Evolutionary conservation across 2,329 filamentous ascomycete species (phyloP), one percentile per base, ranked within the genome.

Genomic region (Scedosporium aurantiacum): DNA sequence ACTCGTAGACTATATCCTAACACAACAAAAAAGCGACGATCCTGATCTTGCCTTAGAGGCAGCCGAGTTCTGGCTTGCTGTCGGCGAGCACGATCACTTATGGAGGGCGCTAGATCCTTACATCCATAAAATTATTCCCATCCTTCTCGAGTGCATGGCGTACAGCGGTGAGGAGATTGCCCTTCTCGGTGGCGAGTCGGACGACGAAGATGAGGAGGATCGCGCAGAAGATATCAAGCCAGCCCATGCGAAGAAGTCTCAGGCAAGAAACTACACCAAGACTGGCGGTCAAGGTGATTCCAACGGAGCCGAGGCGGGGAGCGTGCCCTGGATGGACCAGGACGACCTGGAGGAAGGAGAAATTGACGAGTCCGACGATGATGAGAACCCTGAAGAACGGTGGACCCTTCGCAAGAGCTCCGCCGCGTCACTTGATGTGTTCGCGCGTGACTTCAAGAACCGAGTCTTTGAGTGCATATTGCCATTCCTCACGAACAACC

Each of bases 331-430:
- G 58, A 84, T 87, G 73, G 84, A 91, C 52, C 89, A 90, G 63
- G 88, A 91, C 64, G 85, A 90, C 55, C 75, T 92, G 5, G 93
- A 93, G 68, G 93, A 97, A 64, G 93, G 91, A 43, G 92, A 97
- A 72, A 85, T 96, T 52, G 89, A 87, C 43, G 84, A 86, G n/a
- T 78, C 82, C 56, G 82, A 88, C 47, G 90, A 91, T 56, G 90
- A 90, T 64, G 83, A 82, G 58, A 90, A 92, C 67, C 90, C 91
- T 0, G 94, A 97, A 72, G 91, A 96, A 71, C 84, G 86, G 67
- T 99, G 94, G 94, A 97, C 93, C 61, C 79, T 99, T 60, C 86
- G 94, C 65, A 99, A 99, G 76, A 97, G 94, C 77, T 97, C 94
- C 43, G 94, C 94, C 6, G 94, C 94, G 12, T 92, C 94, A 7